Conservation (phyloP, 768 basidiomycete species). For the Mycena sanguinolenta region DNA sequence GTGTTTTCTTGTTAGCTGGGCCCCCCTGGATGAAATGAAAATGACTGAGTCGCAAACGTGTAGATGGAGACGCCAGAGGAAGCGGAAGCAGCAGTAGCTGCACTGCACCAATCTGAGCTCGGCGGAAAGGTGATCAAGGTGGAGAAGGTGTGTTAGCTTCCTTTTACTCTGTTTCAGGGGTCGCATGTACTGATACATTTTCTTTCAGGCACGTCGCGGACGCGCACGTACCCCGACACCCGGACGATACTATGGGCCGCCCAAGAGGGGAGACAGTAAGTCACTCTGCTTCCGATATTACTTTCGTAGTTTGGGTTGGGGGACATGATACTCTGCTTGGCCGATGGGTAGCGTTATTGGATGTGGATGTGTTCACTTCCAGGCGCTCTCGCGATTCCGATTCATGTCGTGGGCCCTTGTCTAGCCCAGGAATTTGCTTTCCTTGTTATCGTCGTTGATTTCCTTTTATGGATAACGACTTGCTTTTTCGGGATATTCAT, state of each 20-base stretch:
- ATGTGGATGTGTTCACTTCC: too few relatives aligned
- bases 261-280: constrained; percentile 73
- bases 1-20: background rate
- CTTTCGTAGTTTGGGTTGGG: too few relatives aligned
- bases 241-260: constrained; percentile 94
- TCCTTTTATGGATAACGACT: background rate
- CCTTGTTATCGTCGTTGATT: background rate
- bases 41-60: background rate
- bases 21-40: background rate
- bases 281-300: background rate
- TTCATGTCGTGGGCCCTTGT: too few relatives aligned
- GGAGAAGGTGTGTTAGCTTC: constrained; percentile 74
- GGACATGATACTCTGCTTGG: too few relatives aligned
- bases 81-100: constrained; percentile 91
- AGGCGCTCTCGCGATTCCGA: too few relatives aligned
- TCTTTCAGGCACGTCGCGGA: constrained; percentile 82
- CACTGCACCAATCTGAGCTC: constrained; percentile 85
- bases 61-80: constrained; percentile 82
- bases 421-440: background rate
- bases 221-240: constrained; percentile 94
- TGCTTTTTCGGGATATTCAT: background rate
- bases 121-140: constrained; percentile 91
- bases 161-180: background rate
- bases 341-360: too few relatives aligned
- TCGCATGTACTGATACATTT: constrained; percentile 21